These are phyloP conservation scores for Colletotrichum tropicale DNA, from an alignment of 2,329 filamentous ascomycete genomes.

Conservation along the genomic window DNA sequence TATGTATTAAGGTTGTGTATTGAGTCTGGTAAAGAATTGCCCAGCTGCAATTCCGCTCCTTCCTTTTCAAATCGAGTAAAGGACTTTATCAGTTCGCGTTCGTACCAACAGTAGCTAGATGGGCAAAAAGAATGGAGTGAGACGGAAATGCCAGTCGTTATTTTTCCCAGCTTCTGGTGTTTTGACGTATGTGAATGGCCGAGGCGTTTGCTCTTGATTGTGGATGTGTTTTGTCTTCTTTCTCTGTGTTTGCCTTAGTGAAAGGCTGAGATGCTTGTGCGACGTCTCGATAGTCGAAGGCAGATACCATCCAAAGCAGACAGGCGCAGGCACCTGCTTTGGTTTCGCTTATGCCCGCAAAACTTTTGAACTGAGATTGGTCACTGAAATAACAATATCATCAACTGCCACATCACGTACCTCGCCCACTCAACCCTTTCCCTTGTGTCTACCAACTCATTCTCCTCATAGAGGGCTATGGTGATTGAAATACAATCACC, in stretches of 20 bases:
- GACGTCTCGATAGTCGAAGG: not conserved
- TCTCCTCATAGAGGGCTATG: not conserved
- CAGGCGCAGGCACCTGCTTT: not conserved
- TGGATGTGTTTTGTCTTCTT: not conserved
- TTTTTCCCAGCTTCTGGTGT: not conserved
- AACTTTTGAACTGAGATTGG: not conserved
- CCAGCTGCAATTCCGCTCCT: not conserved
- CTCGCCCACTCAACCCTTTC: not conserved
- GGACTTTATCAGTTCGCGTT: not conserved
- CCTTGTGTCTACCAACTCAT: not conserved
- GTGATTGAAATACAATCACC: not conserved
- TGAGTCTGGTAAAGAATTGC: not conserved
- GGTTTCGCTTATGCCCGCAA: not conserved
- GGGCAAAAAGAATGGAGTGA: not conserved
- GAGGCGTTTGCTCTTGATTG: not conserved
- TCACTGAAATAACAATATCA: not conserved
- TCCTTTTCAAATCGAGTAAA: not conserved
- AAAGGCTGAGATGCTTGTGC: not conserved
- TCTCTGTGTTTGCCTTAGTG: not conserved
- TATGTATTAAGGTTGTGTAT: not conserved
- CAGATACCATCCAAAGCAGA: not conserved
- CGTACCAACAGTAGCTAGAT: not conserved
- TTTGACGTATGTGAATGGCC: not conserved
- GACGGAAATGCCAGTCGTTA: not conserved
- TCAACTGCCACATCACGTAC: not conserved